Percentiles rank a stretch among this genome's conserved stretches.
phyloP scores from a whole-genome alignment of 192 early-diverging fungal genomes.

The Pecoramyces ruminantium region DNA sequence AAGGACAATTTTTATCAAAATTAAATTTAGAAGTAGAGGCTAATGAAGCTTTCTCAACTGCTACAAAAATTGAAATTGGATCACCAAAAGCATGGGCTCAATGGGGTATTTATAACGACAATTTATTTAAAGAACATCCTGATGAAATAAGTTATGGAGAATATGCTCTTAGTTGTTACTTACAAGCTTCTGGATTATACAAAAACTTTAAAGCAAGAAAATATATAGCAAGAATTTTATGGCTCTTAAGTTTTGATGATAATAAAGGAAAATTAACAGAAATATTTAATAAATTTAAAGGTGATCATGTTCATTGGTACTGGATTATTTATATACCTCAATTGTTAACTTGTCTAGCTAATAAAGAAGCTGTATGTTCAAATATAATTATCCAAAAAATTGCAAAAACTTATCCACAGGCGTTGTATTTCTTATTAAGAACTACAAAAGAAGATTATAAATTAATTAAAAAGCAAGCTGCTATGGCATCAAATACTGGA shows the following conservation, averaged over 20 bases:
- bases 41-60: conserved; percentile 72
- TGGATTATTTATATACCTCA: conserved; percentile 99
- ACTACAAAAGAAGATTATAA: conserved; percentile 79
- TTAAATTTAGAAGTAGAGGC: conserved; percentile 72
- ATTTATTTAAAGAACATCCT: conserved; percentile 69
- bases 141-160: conserved; percentile 62
- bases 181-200: conserved; percentile 80
- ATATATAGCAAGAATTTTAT: conserved; percentile 80
- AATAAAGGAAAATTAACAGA: conserved; percentile 60
- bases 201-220: conserved; percentile 75
- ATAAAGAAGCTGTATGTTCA: conserved; percentile 59
- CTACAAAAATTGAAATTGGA: conserved; percentile 71
- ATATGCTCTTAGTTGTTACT: conserved; percentile 86
- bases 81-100: conserved; percentile 93
- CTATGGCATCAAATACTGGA: conserved; percentile 3
- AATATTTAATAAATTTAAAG: conserved; percentile 76
- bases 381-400: conserved; percentile 75
- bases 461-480: conserved; percentile 32
- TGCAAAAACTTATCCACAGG: conserved; percentile 87
- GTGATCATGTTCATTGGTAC: conserved; percentile 85
- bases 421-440: conserved; percentile 84
- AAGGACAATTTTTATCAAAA: conserved; percentile 87
- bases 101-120: conserved; percentile 91
- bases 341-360: conserved; percentile 57
- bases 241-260: conserved; percentile 74